Evolutionary conservation across 495 filamentous ascomycete species (phyloP).

Genomic region (Viridothelium virens): DNA sequence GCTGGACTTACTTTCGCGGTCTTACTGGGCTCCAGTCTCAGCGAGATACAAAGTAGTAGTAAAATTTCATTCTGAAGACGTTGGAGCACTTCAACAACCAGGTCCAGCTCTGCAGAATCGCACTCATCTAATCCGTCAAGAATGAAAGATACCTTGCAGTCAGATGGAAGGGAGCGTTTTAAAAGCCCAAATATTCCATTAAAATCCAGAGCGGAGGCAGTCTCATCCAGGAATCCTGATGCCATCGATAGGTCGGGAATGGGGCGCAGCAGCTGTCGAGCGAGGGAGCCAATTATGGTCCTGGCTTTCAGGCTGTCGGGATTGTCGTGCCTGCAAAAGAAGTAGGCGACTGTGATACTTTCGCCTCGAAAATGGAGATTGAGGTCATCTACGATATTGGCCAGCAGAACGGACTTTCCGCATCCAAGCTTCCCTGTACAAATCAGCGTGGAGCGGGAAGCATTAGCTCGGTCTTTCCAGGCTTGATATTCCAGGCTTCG

Average conservation of each 20-base stretch:
- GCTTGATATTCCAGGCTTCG: constrained; percentile 28
- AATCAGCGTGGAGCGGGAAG: constrained; percentile 28
- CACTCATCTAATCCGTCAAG: not conserved
- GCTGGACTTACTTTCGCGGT: not conserved
- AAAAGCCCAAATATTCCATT: not conserved
- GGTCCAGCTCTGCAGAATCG: not conserved
- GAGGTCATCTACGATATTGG: too few relatives aligned
- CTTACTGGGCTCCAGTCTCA: not conserved
- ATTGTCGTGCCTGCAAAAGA: too few relatives aligned
- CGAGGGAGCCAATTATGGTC: not conserved
- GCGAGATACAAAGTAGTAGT: not conserved
- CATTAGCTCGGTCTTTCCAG: constrained; percentile 32
- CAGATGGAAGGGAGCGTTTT: not conserved
- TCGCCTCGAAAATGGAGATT: too few relatives aligned
- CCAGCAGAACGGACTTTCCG: too few relatives aligned
- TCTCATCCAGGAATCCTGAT: not conserved
- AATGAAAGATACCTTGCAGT: not conserved
- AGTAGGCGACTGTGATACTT: too few relatives aligned
- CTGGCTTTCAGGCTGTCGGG: too few relatives aligned
- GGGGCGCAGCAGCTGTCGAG: constrained; percentile 39
- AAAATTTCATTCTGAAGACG: not conserved
- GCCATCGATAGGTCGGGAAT: constrained; percentile 26
- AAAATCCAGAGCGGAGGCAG: not conserved
- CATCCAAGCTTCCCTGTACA: constrained; percentile 31
- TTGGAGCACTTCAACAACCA: not conserved